Base-by-base conservation (phyloP, 1,284 basidiomycete species). In the Coniferiporia weirii region DNA sequence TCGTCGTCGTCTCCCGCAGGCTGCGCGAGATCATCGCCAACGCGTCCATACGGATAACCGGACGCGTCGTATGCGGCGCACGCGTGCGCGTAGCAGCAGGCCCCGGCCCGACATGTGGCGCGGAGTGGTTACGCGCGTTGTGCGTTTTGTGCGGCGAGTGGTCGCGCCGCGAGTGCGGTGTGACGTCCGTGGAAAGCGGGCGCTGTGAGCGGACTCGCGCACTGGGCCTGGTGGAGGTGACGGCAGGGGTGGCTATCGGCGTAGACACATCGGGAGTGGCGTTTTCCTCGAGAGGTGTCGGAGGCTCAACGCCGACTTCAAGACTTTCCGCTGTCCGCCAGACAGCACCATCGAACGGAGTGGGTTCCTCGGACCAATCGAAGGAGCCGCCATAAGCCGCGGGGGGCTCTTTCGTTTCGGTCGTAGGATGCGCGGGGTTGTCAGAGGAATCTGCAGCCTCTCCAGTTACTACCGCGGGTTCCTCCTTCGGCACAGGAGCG, bases 1-100 rank as follows among this genome's bases (percentile, higher is more conserved):
- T 54, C 6, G 55, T 54, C 6, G 55, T 32, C n/a, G 50, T 47
- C 40, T 58, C 60, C 2, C 63, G 38, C 20, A 65, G 56, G 22
- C 60, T 65, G 15, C 61, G 54, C 32, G 64, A 60, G 34, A 65
- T 60, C 52, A 58, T 60, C 1, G 57, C 57, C 6, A 65, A 52
- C n/a, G 63, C 64, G 34, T 62, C 62, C 51, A 55, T 49, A 9
- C 61, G 56, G 20, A 65, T 64, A 22, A 64, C 40, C 1, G 64
- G 64, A n/a, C 64, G 60, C 13, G 62, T 52, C n/a, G 55, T 35
- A 56, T 63, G 53, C 19, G 53, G 51, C 8, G 56, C 54, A n/a
- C 59, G 35, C 4, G 59, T 38, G 6, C 55, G 49, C 22, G 49
- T 46, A 7, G 50, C 57, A 27, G 50, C 46, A 54, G 20, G 22